Evolutionary conservation across 768 basidiomycete genomes (phyloP), one percentile per base, ranked within the genome.

Genomic region (Tulasnella sp.): DNA sequence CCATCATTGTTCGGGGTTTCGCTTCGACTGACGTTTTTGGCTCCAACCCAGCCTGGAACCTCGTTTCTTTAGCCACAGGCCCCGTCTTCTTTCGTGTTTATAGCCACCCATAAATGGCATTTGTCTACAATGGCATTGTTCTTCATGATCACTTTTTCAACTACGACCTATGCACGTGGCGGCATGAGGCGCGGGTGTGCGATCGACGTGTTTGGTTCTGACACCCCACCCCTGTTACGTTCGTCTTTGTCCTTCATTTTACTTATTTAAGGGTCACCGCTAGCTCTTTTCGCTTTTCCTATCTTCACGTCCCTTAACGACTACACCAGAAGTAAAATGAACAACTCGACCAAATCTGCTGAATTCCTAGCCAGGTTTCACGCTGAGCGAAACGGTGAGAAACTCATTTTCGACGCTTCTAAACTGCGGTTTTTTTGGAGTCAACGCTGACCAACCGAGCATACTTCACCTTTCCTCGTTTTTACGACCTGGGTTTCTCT

Each of bases 341-440:
- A 44, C 34, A 44, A 75, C n/a, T 44, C 75, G n/a, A 56, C 34
- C n/a, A n/a, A 56, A 9, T 44, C 44, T 19, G 34, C 75, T 36
- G n/a, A 44, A 31, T 48, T 46, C 46, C 46, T 75, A 12, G 27
- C 39, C 24, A 27, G 34, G 18, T 75, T 75, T 27, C 44, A 75
- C 7, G 39, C 46, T 34, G 40, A 75, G 44, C 75, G 39, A 9
- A 24, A 44, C 46, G 75, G 75, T 75, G 75, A 75, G 75, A n/a
- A 68, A 36, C 2, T 16, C n/a, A 42, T 14, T 18, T 31, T 16
- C 38, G 8, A n/a, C 16, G n/a, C 31, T n/a, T n/a, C n/a, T n/a
- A n/a, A 72, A 18, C 34, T 72, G 39, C 14, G 46, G 10, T 10
- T 24, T 74, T n/a, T 40, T 52, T 52, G 52, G 39, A 52, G 52